Evolutionary conservation across 345 rosid species (phyloP).

Genomic region (Populus ilicifolia): DNA sequence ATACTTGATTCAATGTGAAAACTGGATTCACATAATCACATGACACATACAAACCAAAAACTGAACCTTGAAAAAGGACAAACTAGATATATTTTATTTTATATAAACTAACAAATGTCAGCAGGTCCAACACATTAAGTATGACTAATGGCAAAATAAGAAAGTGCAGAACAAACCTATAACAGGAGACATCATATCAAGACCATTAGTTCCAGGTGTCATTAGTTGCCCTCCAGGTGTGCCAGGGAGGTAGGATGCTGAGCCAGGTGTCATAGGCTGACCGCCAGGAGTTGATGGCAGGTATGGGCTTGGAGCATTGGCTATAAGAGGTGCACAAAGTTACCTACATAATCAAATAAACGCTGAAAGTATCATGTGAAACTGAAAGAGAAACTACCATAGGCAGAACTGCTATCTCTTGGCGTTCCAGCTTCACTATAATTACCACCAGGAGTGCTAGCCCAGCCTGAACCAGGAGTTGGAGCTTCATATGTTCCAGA

Average conservation of each 20-base stretch:
- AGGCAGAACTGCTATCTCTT: slow-evolving; percentile 67
- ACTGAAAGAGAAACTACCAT: slow-evolving; percentile 41
- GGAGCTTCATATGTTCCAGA: slow-evolving; percentile 89
- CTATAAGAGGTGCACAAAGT: slow-evolving; percentile 38
- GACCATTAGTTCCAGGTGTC: slow-evolving; percentile 92
- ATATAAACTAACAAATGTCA: neutral
- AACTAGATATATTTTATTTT: neutral
- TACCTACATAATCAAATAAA: slow-evolving; percentile 2
- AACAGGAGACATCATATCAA: slow-evolving; percentile 87
- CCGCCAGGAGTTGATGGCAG: slow-evolving; percentile 89
- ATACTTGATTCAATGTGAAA: neutral
- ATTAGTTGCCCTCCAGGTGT: slow-evolving; percentile 99
- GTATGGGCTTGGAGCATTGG: slow-evolving; percentile 91
- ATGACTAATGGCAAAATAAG: neutral
- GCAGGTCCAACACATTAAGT: neutral
- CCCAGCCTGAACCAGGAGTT: slow-evolving; percentile 93
- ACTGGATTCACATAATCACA: neutral
- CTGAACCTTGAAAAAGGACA: neutral
- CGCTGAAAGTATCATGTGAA: neutral
- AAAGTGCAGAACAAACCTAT: slow-evolving; percentile 41
- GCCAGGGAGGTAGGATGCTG: slow-evolving; percentile 74
- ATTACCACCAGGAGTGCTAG: slow-evolving; percentile 83
- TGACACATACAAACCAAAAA: neutral
- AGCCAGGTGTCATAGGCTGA: slow-evolving; percentile 90
- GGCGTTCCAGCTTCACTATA: slow-evolving; percentile 94